phyloP scores from a whole-genome alignment of 2,329 filamentous ascomycete species.

The Blastomyces gilchristii region DNA sequence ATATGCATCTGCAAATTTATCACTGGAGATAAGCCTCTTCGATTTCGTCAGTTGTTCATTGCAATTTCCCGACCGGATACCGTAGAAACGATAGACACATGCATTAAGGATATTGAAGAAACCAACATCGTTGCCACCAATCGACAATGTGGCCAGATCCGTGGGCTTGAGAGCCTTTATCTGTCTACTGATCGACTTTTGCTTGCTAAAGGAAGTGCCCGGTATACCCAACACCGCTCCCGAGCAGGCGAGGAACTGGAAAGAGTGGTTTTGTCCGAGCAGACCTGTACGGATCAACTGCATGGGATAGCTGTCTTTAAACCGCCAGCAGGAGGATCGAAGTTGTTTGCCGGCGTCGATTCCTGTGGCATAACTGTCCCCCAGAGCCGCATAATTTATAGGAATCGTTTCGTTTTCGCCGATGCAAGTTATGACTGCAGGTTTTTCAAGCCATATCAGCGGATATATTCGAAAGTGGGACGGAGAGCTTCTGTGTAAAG shows the following conservation, averaged over 20 bases:
- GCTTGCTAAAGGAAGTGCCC: conserved; percentile 13
- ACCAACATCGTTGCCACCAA: conserved; percentile 22
- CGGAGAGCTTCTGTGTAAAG: neutral
- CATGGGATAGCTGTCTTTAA: conserved; percentile 20
- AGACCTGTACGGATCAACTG: conserved; percentile 16
- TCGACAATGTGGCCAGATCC: conserved; percentile 20
- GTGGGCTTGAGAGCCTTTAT: conserved; percentile 10
- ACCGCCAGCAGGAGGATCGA: conserved; percentile 17
- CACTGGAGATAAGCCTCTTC: conserved; percentile 7
- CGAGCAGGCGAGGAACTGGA: conserved; percentile 21
- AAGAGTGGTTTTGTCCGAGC: conserved; percentile 12
- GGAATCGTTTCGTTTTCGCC: neutral
- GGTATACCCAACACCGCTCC: conserved; percentile 19
- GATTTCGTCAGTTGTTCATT: conserved; percentile 6
- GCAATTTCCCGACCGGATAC: conserved; percentile 12
- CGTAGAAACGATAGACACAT: conserved; percentile 21
- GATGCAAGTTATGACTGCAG: neutral
- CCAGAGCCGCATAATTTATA: conserved; percentile 18
- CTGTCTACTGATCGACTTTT: conserved; percentile 9
- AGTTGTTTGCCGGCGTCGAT: conserved; percentile 18
- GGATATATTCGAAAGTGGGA: neutral
- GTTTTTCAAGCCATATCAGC: neutral
- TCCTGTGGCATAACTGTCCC: conserved; percentile 23
- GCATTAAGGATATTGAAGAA: conserved; percentile 23
- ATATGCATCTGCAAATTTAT: conserved; percentile 16